phyloP scores from a whole-genome alignment of 371 early-diverging fungal genomes.

The Chytridium lagenaria region DNA sequence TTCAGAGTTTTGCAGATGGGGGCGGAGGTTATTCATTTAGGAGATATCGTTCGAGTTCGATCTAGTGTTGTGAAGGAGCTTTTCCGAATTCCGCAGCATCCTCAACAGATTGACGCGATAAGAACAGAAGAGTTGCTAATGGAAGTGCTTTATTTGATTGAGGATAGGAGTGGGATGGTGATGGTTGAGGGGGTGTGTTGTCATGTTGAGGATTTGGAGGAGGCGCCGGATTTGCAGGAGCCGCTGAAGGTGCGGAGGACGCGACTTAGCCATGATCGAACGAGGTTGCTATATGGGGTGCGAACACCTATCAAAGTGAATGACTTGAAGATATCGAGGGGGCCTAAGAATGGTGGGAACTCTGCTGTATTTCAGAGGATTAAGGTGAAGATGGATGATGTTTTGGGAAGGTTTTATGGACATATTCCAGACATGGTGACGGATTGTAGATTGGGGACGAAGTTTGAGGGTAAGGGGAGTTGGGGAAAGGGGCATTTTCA shows the following conservation, averaged over 20 bases:
- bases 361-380: not conserved
- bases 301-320: not conserved
- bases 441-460: constrained; percentile 8
- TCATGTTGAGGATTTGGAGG: not conserved
- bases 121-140: not conserved
- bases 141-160: not conserved
- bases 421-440: not conserved
- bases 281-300: not conserved
- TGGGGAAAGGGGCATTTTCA: not conserved
- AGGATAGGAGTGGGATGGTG: not conserved
- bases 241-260: not conserved
- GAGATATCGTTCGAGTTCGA: not conserved
- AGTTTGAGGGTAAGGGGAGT: not conserved
- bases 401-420: constrained; percentile 10
- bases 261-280: not conserved
- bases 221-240: not conserved
- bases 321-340: too few species aligned
- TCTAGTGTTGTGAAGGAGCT: not conserved
- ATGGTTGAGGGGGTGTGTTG: not conserved
- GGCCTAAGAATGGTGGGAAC: not conserved
- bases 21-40: not conserved
- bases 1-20: not conserved
- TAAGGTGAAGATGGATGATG: not conserved
- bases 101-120: not conserved
- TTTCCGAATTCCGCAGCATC: not conserved